phyloP scores from a whole-genome alignment of 2,329 filamentous ascomycete species.

The Ploettnerulaceae sp. region DNA sequence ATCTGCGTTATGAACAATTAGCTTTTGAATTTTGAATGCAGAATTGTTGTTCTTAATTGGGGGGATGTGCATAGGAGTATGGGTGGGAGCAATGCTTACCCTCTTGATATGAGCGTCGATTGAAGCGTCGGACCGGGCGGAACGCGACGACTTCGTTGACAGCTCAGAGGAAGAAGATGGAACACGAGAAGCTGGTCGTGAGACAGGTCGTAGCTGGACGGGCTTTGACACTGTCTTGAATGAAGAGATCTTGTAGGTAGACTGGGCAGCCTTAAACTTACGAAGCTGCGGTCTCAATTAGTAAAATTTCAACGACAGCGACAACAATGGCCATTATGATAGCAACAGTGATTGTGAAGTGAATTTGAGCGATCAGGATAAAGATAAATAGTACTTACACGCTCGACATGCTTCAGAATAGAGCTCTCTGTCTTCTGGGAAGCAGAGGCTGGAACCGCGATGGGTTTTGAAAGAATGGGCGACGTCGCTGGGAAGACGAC shows the following conservation, averaged over 20 bases:
- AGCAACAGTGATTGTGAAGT: background rate
- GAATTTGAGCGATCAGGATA: background rate
- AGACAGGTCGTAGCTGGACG: conserved; percentile 3
- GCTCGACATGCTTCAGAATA: conserved; percentile 14
- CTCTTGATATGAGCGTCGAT: conserved; percentile 7
- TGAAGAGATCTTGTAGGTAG: conserved; percentile 10
- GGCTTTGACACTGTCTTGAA: conserved; percentile 6
- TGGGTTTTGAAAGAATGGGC: background rate
- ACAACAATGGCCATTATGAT: background rate
- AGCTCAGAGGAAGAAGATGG: conserved; percentile 1
- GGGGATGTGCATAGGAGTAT: background rate
- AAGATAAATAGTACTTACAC: conserved; percentile 11
- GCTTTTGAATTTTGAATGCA: background rate
- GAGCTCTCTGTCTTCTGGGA: conserved; percentile 12
- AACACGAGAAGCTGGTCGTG: conserved; percentile 11
- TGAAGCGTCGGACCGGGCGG: conserved; percentile 7
- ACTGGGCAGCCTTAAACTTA: conserved; percentile 5
- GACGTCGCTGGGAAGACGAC: conserved; percentile 8
- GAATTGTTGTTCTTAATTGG: background rate
- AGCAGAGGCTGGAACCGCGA: conserved; percentile 4
- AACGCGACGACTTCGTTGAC: conserved; percentile 2
- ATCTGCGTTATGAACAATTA: background rate
- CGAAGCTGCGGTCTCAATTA: conserved; percentile 12
- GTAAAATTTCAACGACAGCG: conserved; percentile 1
- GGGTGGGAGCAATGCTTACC: background rate